phyloP scores from a whole-genome alignment of 2,329 filamentous ascomycete species.

The Xylariaceae sp. region DNA sequence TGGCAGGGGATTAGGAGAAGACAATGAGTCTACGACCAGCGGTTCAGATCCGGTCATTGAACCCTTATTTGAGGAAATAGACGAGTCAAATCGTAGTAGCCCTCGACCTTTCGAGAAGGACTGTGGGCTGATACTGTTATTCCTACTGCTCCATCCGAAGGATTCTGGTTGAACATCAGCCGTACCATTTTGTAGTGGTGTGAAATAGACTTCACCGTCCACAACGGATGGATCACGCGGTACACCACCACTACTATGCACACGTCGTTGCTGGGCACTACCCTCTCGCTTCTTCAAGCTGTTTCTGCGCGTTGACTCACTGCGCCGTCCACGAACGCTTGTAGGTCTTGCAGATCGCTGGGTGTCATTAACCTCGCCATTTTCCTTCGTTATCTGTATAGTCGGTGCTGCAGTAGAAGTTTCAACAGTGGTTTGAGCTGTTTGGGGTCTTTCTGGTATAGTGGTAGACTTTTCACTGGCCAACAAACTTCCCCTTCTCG shows the following conservation, averaged over 20 bases:
- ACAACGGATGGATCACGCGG: slow-evolving; percentile 49
- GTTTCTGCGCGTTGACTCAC: slow-evolving; percentile 55
- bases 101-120: slow-evolving; percentile 52
- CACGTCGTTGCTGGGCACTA: slow-evolving; percentile 54
- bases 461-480: slow-evolving; percentile 41
- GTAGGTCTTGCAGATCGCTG: slow-evolving; percentile 44
- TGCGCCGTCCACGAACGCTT: slow-evolving; percentile 50
- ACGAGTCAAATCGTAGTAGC: slow-evolving; percentile 53
- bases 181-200: slow-evolving; percentile 50
- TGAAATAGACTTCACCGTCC: slow-evolving; percentile 59
- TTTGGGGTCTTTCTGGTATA: slow-evolving; percentile 46
- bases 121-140: slow-evolving; percentile 47
- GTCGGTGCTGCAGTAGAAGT: slow-evolving; percentile 66
- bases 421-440: slow-evolving; percentile 51
- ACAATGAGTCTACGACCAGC: slow-evolving; percentile 48
- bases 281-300: slow-evolving; percentile 61
- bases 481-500: slow-evolving; percentile 48
- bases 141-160: slow-evolving; percentile 50
- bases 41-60: slow-evolving; percentile 49
- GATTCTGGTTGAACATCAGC: slow-evolving; percentile 49
- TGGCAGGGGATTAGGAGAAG: slow-evolving; percentile 56
- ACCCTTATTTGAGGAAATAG: slow-evolving; percentile 49
- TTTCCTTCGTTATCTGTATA: slow-evolving; percentile 78
- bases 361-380: slow-evolving; percentile 49
- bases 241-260: slow-evolving; percentile 49